Base-by-base conservation (phyloP, 257 asterid species). In the Paraleonurus japonicus region DNA sequence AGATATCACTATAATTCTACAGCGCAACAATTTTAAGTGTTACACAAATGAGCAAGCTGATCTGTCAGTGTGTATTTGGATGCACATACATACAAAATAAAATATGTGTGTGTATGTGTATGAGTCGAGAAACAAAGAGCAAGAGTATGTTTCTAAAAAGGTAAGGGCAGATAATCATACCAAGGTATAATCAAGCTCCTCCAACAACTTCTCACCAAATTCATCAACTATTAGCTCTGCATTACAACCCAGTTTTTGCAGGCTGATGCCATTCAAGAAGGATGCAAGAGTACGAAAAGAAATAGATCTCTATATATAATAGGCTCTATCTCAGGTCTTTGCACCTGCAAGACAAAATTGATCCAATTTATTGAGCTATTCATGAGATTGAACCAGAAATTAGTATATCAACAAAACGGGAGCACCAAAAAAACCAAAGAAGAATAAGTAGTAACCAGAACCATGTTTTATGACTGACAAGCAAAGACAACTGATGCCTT, bases 161-260 rank as follows among this genome's bases (percentile, higher is more conserved):
- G 15, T 35, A 54, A 71, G 81, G 33, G 79, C 67, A 51, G 63
- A 74, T n/a, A 65, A 54, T 26, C 57, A 78, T 90, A 92, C 98
- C 96, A 94, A 81, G 78, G 95, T 88, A 76, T 94, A 91, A 85
- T 94, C 97, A 60, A 91, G 94, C 88, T 94, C 97, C 95, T 94
- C 99, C 91, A 94, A 76, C 77, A 94, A 94, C 85, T 94, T 94
- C 84, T 94, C 99, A 54, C 99, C 99, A 69, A 94, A 94, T 79
- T 94, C 99, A 80, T 94, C 99, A 75, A 91, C 96, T 76, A 94
- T 89, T 81, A 94, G 97, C 88, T 94, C 97, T 16, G 99, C 93
- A 22, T 94, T 91, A 78, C 98, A 95, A 41, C 99, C 99, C 83
- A 95, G 76, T 76, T 95, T 95, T 81, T 86, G 93, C 65, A 95